These are phyloP conservation scores for Cyclanthera cordifolia DNA, from an alignment of 306 rosid genomes.

Conservation along the genomic window DNA sequence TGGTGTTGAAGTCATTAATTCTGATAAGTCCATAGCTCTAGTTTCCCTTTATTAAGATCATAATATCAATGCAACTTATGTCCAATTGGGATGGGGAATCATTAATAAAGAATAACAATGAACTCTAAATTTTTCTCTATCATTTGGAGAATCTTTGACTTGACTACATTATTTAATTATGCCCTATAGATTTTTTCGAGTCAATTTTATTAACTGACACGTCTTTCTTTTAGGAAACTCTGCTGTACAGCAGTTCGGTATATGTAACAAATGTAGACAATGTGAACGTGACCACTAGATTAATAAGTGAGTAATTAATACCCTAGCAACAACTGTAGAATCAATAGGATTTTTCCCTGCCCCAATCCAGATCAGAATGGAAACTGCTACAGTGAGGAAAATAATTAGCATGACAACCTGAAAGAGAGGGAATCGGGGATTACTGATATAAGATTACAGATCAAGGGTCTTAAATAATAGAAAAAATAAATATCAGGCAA, in stretches of 20 bases:
- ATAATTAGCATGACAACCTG: conserved; percentile 45
- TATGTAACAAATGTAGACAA: background rate
- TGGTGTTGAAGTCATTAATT: background rate
- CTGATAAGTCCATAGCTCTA: background rate
- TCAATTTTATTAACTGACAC: background rate
- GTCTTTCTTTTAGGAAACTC: background rate
- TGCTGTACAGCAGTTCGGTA: background rate
- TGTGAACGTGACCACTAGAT: background rate
- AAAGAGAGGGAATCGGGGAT: conserved; percentile 20
- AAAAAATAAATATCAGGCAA: background rate
- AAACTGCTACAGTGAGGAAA: conserved; percentile 34
- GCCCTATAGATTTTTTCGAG: background rate
- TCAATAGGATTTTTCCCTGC: conserved; percentile 33
- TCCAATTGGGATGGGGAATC: background rate
- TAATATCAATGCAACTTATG: background rate
- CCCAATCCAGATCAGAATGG: conserved; percentile 48
- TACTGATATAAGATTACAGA: conserved; percentile 16
- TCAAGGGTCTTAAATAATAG: background rate
- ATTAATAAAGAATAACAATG: background rate
- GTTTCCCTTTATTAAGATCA: background rate
- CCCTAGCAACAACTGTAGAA: conserved; percentile 47
- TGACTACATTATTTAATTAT: background rate
- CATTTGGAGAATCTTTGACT: background rate
- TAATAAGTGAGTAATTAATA: conserved; percentile 8
- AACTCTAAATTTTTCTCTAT: background rate